A percentile compares a stretch with the other conserved stretches of the same genome.
Conservation (phyloP, 2,329 filamentous ascomycete species). For the Calonectria pauciramosa region DNA sequence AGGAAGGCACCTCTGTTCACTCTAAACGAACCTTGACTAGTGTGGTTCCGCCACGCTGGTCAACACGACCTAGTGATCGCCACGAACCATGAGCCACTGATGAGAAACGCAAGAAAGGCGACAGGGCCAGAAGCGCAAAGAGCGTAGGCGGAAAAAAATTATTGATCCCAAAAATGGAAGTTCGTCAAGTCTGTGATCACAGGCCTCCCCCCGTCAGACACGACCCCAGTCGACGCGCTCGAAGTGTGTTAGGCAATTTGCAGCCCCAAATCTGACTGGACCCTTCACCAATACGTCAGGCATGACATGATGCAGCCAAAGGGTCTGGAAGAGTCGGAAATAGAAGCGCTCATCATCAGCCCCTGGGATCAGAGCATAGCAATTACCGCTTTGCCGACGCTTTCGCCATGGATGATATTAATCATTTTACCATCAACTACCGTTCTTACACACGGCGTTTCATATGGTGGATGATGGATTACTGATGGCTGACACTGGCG, state of each 20-base stretch:
- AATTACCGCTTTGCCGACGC: conserved; percentile 1
- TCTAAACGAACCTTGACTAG: conserved; percentile 30
- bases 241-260: conserved; percentile 12
- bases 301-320: conserved; percentile 22
- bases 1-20: conserved; percentile 10
- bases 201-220: conserved; percentile 3
- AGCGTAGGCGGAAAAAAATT: background rate
- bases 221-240: conserved; percentile 11
- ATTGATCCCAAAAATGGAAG: conserved; percentile 22
- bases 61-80: conserved; percentile 20
- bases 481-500: background rate
- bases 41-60: conserved; percentile 31
- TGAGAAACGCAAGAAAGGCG: conserved; percentile 27
- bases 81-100: conserved; percentile 28
- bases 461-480: background rate
- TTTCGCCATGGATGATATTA: conserved; percentile 12
- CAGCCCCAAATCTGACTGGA: conserved; percentile 20
- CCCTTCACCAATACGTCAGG: conserved; percentile 12
- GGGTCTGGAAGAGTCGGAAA: conserved; percentile 23
- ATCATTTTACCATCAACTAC: background rate
- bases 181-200: conserved; percentile 19
- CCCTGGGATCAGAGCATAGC: background rate
- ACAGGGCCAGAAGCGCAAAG: conserved; percentile 15
- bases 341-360: conserved; percentile 9
- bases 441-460: background rate